Percentiles rank a stretch among this genome's conserved stretches.
Conservation (phyloP, 2,329 filamentous ascomycete genomes). For the Venturia carpophila region DNA sequence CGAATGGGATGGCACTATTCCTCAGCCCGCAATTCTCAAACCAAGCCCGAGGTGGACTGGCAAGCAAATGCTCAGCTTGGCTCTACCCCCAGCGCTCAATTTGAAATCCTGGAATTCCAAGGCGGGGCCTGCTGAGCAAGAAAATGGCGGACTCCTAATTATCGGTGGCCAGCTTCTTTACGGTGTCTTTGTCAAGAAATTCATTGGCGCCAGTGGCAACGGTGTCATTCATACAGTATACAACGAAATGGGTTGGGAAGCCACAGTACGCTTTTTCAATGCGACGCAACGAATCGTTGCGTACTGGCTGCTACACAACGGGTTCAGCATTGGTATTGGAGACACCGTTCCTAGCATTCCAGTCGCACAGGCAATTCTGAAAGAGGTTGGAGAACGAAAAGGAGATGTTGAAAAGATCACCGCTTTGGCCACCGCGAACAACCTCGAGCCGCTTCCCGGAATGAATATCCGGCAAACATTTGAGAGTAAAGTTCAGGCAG, state of each 20-base stretch:
- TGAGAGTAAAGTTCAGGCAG: slow-evolving; percentile 91
- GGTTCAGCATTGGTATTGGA: slow-evolving; percentile 96
- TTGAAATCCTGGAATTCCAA: slow-evolving; percentile 53
- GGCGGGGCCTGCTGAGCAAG: slow-evolving; percentile 49
- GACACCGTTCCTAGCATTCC: slow-evolving; percentile 84
- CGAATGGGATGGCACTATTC: slow-evolving; percentile 92
- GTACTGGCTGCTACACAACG: slow-evolving; percentile 94
- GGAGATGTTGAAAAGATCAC: slow-evolving; percentile 69
- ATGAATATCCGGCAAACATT: slow-evolving; percentile 99
- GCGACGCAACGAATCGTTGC: slow-evolving; percentile 90
- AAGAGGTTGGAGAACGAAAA: slow-evolving; percentile 75
- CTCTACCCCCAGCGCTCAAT: slow-evolving; percentile 81
- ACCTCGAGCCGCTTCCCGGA: slow-evolving; percentile 86
- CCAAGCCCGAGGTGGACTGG: slow-evolving; percentile 92
- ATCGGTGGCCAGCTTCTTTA: slow-evolving; percentile 84
- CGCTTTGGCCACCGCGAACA: slow-evolving; percentile 69
- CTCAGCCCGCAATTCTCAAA: slow-evolving; percentile 87
- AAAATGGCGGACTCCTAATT: slow-evolving; percentile 73
- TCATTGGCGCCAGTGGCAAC: slow-evolving; percentile 78
- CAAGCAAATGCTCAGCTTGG: slow-evolving; percentile 93
- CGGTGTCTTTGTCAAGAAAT: slow-evolving; percentile 88
- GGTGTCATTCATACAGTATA: slow-evolving; percentile 94
- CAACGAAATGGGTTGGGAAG: slow-evolving; percentile 83
- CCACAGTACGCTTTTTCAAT: slow-evolving; percentile 91
- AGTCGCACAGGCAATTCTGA: slow-evolving; percentile 70